A percentile compares a stretch with the other conserved stretches of the same genome.
Conservation (phyloP, 495 filamentous ascomycete genomes). For the Bacidia gigantensis region DNA sequence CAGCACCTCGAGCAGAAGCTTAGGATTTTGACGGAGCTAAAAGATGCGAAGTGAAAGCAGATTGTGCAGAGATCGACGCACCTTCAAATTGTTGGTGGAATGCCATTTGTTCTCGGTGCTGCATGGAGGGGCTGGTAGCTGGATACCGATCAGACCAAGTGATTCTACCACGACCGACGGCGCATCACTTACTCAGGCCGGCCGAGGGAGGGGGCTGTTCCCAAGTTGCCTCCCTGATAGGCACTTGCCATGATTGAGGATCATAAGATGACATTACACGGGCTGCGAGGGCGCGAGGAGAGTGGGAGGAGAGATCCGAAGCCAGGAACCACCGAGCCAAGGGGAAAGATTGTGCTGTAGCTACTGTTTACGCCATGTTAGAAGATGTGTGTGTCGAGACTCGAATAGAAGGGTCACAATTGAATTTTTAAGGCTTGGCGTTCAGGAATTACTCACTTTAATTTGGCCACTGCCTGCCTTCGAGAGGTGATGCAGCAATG, state of each 20-base stretch:
- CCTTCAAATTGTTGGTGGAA: conserved; percentile 88
- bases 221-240: conserved; percentile 53
- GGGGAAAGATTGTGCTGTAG: too few species aligned
- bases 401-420: too few species aligned
- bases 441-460: too few species aligned
- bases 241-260: conserved; percentile 63
- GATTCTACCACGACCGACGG: too few species aligned
- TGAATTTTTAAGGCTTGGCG: too few species aligned
- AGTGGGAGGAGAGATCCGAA: not conserved
- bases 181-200: conserved; percentile 3
- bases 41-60: too few species aligned
- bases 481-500: too few species aligned
- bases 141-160: conserved; percentile 6
- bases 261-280: conserved; percentile 80
- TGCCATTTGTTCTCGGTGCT: conserved; percentile 37
- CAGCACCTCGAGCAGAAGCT: not conserved
- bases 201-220: conserved; percentile 78
- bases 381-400: too few species aligned
- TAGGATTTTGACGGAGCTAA: not conserved
- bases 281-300: not conserved
- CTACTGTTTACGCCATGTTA: too few species aligned
- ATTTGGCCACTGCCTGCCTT: too few species aligned
- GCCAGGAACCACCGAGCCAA: not conserved
- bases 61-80: conserved; percentile 34
- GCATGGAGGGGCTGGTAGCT: conserved; percentile 68